phyloP scores from a whole-genome alignment of 352 stramenopile genomes.

The Halophytophthora batemanensis region DNA sequence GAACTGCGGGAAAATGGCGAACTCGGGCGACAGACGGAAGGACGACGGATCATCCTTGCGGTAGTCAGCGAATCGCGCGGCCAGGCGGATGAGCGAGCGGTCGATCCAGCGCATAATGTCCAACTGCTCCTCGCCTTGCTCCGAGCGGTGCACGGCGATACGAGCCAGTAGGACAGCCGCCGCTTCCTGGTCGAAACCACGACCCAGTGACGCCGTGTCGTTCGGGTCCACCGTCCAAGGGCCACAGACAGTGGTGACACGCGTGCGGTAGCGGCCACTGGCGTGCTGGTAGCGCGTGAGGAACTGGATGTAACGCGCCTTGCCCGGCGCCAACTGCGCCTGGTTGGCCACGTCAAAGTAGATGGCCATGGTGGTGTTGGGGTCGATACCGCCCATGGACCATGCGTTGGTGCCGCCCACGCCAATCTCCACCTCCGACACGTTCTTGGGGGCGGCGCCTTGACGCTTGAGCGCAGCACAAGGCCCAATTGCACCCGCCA shows the following conservation, averaged over 20 bases:
- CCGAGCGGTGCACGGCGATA: conserved; percentile 83
- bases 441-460: conserved; percentile 85
- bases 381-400: conserved; percentile 97
- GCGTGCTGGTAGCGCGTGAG: conserved; percentile 99
- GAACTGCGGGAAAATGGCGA: conserved; percentile 99
- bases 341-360: conserved; percentile 98
- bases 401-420: conserved; percentile 90
- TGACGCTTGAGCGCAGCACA: conserved; percentile 96
- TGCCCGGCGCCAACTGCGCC: conserved; percentile 59
- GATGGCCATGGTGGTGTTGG: conserved; percentile 96
- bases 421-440: conserved; percentile 97
- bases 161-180: conserved; percentile 95
- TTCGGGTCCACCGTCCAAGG: conserved; percentile 93
- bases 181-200: conserved; percentile 98
- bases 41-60: conserved; percentile 96
- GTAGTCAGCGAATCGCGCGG: conserved; percentile 99
- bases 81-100: conserved; percentile 97
- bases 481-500: conserved; percentile 96
- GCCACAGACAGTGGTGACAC: conserved; percentile 97
- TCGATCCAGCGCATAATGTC: conserved; percentile 93
- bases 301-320: conserved; percentile 97
- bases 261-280: conserved; percentile 93
- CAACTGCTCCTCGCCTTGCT: conserved; percentile 82
- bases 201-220: conserved; percentile 90
- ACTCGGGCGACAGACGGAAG: conserved; percentile 96